Percentiles rank a stretch among this genome's conserved stretches.
Conservation (phyloP, 495 filamentous ascomycete species). For the Clohesyomyces aquaticus region DNA sequence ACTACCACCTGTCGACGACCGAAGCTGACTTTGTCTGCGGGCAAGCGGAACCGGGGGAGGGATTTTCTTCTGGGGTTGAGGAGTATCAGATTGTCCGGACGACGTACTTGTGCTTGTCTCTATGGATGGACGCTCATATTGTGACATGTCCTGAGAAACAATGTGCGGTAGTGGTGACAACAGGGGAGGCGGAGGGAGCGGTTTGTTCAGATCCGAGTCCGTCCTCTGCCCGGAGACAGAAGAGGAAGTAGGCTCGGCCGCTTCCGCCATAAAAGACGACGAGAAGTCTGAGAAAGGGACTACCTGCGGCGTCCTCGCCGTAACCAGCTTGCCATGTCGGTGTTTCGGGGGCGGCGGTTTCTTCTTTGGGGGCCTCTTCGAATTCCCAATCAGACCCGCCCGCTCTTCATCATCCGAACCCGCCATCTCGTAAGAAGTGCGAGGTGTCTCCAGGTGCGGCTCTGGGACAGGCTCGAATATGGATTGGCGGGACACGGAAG, state of each 20-base stretch:
- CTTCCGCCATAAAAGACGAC: not conserved
- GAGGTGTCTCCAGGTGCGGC: constrained; percentile 42
- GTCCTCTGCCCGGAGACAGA: constrained; percentile 21
- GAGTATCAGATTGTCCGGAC: constrained; percentile 4
- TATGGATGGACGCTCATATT: constrained; percentile 5
- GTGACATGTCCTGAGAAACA: constrained; percentile 26
- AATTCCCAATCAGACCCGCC: constrained; percentile 37
- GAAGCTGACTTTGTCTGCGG: constrained; percentile 42
- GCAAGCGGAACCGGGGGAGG: constrained; percentile 44
- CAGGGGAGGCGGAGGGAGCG: constrained; percentile 41
- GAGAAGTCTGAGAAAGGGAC: constrained; percentile 48
- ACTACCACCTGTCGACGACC: constrained; percentile 18
- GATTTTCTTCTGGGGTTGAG: constrained; percentile 35
- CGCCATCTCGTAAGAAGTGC: constrained; percentile 44
- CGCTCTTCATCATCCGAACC: constrained; percentile 42
- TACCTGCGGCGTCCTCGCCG: constrained; percentile 41
- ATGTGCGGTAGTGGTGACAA: constrained; percentile 22
- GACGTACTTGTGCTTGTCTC: constrained; percentile 4
- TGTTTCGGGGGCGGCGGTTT: constrained; percentile 44
- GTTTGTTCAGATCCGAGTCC: constrained; percentile 48
- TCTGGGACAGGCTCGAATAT: constrained; percentile 46
- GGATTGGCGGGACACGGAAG: constrained; percentile 46
- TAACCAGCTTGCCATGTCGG: constrained; percentile 42
- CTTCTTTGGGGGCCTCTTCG: constrained; percentile 34
- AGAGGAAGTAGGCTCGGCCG: constrained; percentile 27